These are phyloP conservation scores for Diutina scorzettiae DNA, from an alignment of 1,139 yeast species.

Conservation along the genomic window DNA sequence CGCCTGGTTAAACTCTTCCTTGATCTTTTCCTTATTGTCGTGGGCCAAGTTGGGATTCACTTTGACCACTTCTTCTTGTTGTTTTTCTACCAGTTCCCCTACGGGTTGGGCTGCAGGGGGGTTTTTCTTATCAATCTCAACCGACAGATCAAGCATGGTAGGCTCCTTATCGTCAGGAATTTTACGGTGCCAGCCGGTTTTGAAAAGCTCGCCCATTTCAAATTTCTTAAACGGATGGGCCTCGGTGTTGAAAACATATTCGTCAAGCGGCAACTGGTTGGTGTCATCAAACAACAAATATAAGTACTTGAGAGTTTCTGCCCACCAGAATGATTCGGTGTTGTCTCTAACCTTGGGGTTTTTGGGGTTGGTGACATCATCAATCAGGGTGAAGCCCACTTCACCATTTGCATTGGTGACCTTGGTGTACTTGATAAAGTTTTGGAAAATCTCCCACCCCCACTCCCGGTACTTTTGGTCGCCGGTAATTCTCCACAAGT, in stretches of 20 bases:
- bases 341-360: slow-evolving; percentile 52
- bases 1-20: slow-evolving; percentile 2
- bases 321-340: slow-evolving; percentile 89
- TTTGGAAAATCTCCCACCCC: slow-evolving; percentile 81
- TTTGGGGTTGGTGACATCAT: slow-evolving; percentile 45
- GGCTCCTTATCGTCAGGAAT: slow-evolving; percentile 2
- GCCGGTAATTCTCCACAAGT: slow-evolving; percentile 69
- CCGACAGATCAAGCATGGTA: not conserved
- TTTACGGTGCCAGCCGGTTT: slow-evolving; percentile 51
- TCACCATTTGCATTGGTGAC: slow-evolving; percentile 40
- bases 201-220: slow-evolving; percentile 39
- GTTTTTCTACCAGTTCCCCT: slow-evolving; percentile 27
- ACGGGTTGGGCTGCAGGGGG: slow-evolving; percentile 35
- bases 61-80: slow-evolving; percentile 24
- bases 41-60: slow-evolving; percentile 19
- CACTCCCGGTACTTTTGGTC: slow-evolving; percentile 76
- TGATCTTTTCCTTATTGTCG: slow-evolving; percentile 7
- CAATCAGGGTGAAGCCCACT: slow-evolving; percentile 51
- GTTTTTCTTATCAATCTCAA: slow-evolving; percentile 18
- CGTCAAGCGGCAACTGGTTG: slow-evolving; percentile 43
- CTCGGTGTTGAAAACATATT: slow-evolving; percentile 79
- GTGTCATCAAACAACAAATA: slow-evolving; percentile 69
- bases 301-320: slow-evolving; percentile 84
- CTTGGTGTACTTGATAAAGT: slow-evolving; percentile 50
- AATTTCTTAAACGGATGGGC: slow-evolving; percentile 87